phyloP scores from a whole-genome alignment of 345 rosid genomes.

The Eucalyptus regnans region DNA sequence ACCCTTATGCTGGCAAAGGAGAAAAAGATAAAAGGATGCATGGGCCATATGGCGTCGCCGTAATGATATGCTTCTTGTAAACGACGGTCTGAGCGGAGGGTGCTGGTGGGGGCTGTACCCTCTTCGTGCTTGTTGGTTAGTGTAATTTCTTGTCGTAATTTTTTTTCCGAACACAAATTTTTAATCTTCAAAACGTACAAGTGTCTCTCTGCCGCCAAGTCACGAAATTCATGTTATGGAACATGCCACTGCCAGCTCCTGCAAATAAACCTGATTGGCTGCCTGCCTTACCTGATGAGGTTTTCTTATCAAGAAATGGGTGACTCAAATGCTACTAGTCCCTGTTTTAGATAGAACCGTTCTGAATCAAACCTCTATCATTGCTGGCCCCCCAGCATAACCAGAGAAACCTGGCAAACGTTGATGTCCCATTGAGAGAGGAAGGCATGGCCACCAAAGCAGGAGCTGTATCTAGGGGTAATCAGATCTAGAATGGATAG shows the following conservation, averaged over 20 bases:
- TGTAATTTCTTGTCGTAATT: background rate
- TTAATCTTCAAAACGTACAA: background rate
- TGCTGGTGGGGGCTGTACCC: background rate
- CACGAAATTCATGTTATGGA: background rate
- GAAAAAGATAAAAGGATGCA: background rate
- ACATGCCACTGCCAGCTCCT: background rate
- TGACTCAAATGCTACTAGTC: background rate
- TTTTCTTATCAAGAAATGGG: background rate
- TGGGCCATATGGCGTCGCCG: background rate
- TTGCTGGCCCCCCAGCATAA: background rate
- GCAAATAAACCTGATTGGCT: background rate
- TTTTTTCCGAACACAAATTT: background rate
- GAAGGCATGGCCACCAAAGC: background rate
- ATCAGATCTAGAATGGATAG: too few relatives aligned
- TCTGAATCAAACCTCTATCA: background rate
- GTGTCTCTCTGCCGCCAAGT: background rate
- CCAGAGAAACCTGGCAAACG: background rate
- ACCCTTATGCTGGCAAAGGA: background rate
- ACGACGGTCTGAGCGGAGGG: background rate
- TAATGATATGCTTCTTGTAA: background rate
- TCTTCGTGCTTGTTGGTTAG: background rate
- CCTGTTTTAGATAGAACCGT: background rate
- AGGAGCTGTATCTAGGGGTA: background rate
- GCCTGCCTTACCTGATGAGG: background rate
- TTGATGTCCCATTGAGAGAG: background rate